Evolutionary conservation across 2,329 filamentous ascomycete species (phyloP), one percentile per base, ranked within the genome.

Genomic region (Emmonsiellopsis sp.): DNA sequence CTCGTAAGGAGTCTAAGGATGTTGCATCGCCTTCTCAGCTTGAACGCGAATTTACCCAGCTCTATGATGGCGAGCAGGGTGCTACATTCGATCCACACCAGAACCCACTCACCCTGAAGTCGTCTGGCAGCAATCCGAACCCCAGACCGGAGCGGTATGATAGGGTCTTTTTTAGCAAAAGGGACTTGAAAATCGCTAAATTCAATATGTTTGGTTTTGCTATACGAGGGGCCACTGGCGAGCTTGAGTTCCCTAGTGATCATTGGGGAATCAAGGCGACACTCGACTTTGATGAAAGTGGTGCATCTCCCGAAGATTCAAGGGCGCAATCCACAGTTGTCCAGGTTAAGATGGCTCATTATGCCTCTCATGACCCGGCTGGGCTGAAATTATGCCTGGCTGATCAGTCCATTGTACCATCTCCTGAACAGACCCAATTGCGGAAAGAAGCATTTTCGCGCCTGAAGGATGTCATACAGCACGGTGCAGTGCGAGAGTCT

Each of bases 101-200:
- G 5, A 87, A 87, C 59, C 63, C 66, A 0, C 70, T 84, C 10
- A 82, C 83, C 2, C 74, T 76, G 1, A 69, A 73, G 9, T 75
- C 76, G 3, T 75, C 78, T 1, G 72, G 72, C 2, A 70, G 63
- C 45, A 74, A 75, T 1, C 66, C 72, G 46, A 74, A 79, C 47
- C 76, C 76, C 58, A 73, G 81, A 16, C 82, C 84, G 1, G 83
- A 86, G 61, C 70, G 84, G 47, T 86, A 86, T 56, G 83, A 86
- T 60, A 75, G 83, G 35, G 82, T 87, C 44, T 66, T 85, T 2
- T 65, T 82, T 35, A 78, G 40, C 16, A 46, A 74, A 44, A 68
- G 70, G 6, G 66, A 71, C 13, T 63, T 79, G 5, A 61, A 65
- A 13, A 65, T 79, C 5, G 62, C 61, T 2, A 63, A 68, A 0